Evolutionary conservation across 2,329 filamentous ascomycete genomes (phyloP).

Genomic region (Penicillium polonicum): DNA sequence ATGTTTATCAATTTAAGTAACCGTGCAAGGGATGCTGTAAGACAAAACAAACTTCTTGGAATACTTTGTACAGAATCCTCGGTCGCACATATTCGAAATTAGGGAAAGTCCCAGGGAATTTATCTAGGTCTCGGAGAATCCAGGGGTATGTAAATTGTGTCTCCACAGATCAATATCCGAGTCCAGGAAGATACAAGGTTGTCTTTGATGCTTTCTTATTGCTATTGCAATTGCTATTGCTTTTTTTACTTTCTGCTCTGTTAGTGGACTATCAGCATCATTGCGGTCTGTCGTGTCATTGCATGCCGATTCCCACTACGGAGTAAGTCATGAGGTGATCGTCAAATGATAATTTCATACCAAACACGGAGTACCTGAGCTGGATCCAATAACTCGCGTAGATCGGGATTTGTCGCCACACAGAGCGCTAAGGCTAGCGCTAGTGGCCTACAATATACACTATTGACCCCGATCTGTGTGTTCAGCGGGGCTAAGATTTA

Average conservation of each 20-base stretch:
- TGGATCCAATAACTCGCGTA: neutral
- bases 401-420: neutral
- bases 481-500: constrained; percentile 7
- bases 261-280: neutral
- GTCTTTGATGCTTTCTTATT: neutral
- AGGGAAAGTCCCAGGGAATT: neutral
- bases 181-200: neutral
- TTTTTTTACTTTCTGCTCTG: neutral
- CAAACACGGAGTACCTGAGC: neutral
- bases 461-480: constrained; percentile 15
- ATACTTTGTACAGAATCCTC: neutral
- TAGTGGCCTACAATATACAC: constrained; percentile 23
- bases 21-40: neutral
- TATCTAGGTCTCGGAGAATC: constrained; percentile 1
- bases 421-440: constrained; percentile 8
- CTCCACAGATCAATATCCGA: neutral
- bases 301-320: neutral
- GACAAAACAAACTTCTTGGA: neutral
- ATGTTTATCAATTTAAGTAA: neutral
- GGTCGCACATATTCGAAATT: neutral
- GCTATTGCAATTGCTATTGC: neutral
- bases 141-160: constrained; percentile 1
- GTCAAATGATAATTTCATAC: neutral
- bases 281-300: neutral
- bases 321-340: neutral